A percentile compares a stretch with the other conserved stretches of the same genome.
These are phyloP conservation scores for Porcisia hertigi DNA, from an alignment of 208 protist genomes.

Conservation along the genomic window DNA sequence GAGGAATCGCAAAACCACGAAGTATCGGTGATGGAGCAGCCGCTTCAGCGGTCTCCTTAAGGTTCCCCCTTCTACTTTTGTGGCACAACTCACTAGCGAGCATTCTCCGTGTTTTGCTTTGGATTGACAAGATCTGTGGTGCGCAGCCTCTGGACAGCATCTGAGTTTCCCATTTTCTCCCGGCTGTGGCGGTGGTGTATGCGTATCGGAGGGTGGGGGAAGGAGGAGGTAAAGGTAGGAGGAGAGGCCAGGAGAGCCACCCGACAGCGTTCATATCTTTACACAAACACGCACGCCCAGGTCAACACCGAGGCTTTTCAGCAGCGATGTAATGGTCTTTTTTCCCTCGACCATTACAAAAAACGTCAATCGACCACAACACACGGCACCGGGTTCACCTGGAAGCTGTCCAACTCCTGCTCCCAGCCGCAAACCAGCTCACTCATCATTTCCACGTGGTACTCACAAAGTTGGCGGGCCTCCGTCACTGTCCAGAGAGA, in stretches of 20 bases:
- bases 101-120: background rate
- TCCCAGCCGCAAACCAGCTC: constrained; percentile 79
- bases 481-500: constrained; percentile 68
- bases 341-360: background rate
- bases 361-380: constrained; percentile 39
- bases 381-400: constrained; percentile 81
- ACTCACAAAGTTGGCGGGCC: constrained; percentile 60
- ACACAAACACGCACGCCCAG: background rate
- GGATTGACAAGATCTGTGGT: background rate
- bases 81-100: background rate
- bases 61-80: background rate
- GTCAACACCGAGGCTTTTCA: background rate
- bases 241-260: background rate
- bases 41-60: no score
- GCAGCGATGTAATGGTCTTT: background rate
- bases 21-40: no score
- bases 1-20: no score
- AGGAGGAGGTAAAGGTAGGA: background rate
- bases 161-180: background rate
- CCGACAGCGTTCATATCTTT: no score
- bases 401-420: constrained; percentile 56
- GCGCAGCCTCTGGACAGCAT: background rate
- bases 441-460: constrained; percentile 61
- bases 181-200: background rate
- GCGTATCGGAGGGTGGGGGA: background rate